Percentiles rank a stretch among this genome's conserved stretches.
phyloP scores from a whole-genome alignment of 1,284 basidiomycete species.

The Phenoliferia sp. region DNA sequence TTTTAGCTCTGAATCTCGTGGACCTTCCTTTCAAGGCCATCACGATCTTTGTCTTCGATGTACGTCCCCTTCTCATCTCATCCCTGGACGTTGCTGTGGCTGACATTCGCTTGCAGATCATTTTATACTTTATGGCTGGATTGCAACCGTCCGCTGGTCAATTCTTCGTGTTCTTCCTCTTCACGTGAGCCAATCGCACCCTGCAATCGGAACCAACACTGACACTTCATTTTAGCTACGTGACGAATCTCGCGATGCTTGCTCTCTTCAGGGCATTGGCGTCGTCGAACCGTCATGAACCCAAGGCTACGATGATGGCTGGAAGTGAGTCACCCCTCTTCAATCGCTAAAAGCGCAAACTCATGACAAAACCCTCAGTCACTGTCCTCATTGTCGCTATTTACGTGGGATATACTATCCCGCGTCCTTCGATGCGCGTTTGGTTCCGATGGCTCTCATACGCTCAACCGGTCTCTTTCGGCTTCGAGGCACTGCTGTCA shows the following conservation, averaged over 20 bases:
- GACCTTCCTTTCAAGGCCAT: conserved; percentile 49
- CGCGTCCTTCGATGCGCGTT: conserved; percentile 35
- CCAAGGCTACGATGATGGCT: conserved; percentile 26
- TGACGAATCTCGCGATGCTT: conserved; percentile 45
- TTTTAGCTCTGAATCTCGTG: conserved; percentile 45
- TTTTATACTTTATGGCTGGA: conserved; percentile 48
- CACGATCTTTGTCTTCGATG: conserved; percentile 25
- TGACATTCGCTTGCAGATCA: conserved; percentile 4
- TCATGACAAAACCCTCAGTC: conserved; percentile 39
- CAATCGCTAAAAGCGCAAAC: neutral
- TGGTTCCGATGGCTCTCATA: conserved; percentile 52
- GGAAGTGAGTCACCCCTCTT: conserved; percentile 1
- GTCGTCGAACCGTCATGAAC: conserved; percentile 42
- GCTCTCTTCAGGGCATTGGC: conserved; percentile 48
- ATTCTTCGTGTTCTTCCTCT: conserved; percentile 45
- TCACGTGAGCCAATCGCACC: too few relatives aligned
- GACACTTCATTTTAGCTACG: too few relatives aligned
- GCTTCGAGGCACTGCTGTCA: conserved; percentile 47
- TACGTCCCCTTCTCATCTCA: neutral
- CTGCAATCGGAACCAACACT: too few relatives aligned
- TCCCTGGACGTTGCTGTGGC: too few relatives aligned
- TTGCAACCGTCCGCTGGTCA: conserved; percentile 39
- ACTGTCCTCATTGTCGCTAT: conserved; percentile 47
- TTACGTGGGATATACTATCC: conserved; percentile 46
- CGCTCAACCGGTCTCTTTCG: conserved; percentile 47